phyloP scores from a whole-genome alignment of 1,284 basidiomycete species.

The Melampsora larici-populina region DNA sequence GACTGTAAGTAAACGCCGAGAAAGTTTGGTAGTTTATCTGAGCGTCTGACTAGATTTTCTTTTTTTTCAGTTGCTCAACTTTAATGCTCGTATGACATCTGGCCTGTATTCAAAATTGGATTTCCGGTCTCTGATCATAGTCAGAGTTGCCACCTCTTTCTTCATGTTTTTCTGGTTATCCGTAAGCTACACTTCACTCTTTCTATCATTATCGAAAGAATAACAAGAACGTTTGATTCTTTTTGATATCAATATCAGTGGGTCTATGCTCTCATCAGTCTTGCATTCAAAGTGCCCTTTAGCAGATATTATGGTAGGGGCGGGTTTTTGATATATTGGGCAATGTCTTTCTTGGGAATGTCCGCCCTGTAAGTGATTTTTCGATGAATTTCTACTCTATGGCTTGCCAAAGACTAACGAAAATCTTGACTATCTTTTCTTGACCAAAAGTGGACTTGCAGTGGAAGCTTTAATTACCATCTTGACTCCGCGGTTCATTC shows the following conservation, averaged over 20 bases:
- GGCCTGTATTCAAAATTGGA: slow-evolving; percentile 23
- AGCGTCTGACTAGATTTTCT: neutral
- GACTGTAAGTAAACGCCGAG: slow-evolving; percentile 7
- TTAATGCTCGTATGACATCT: slow-evolving; percentile 4
- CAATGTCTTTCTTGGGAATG: slow-evolving; percentile 34
- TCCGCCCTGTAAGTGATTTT: slow-evolving; percentile 19
- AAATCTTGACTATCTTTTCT: neutral
- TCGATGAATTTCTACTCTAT: neutral
- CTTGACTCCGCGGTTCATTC: slow-evolving; percentile 22
- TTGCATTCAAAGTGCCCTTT: slow-evolving; percentile 34
- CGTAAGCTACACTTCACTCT: neutral
- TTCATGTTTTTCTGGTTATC: slow-evolving; percentile 36
- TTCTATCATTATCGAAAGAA: neutral
- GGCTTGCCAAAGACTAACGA: neutral
- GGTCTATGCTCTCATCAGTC: slow-evolving; percentile 22
- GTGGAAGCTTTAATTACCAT: slow-evolving; percentile 21
- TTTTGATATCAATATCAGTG: neutral
- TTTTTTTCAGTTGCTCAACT: neutral
- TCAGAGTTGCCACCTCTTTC: slow-evolving; percentile 18
- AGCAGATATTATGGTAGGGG: slow-evolving; percentile 4
- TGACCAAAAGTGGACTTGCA: slow-evolving; percentile 20
- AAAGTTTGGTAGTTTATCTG: neutral
- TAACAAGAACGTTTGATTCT: neutral
- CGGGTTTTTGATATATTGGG: slow-evolving; percentile 32
- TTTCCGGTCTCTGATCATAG: slow-evolving; percentile 19